Base-by-base conservation (phyloP, 352 stramenopile species). In the Phytophthora macrochlamydospora region DNA sequence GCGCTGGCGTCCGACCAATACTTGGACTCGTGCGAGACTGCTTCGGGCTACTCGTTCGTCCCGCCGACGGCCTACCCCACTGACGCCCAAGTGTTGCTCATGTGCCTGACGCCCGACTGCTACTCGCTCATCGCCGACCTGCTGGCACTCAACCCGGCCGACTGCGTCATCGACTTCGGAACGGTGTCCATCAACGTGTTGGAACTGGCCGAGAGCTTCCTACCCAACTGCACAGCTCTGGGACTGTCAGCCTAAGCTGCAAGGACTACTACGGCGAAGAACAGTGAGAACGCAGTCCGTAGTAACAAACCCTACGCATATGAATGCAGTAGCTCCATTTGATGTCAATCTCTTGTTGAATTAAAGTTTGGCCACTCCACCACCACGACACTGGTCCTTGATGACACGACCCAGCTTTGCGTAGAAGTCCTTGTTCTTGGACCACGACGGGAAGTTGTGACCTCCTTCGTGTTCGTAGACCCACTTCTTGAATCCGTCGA, bases 121-220 rank as follows among this genome's bases (percentile, higher is more conserved):
- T 43, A 67, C 56, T 67, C 64, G 53, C 71, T 71, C 28, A 72
- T 87, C 56, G 30, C 49, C 14, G 64, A 68, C 45, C 40, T 88
- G 5, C 33, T 75, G 43, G 58, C 56, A 29, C 53, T 85, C 33
- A 14, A 71, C 4, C 79, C 79, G 7, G 8, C 66, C 2, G 79
- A 88, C 67, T 88, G 79, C 58, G 60, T 81, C 29, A 63, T 75
- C 50, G 51, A 75, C 70, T 79, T 84, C 65, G 65, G 72, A 51
- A 65, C 52, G 28, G 69, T 78, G 38, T 65, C 51, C 29, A 68
- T 88, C 59, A 88, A 85, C 65, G 67, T 85, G 51, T 65, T 81
- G 50, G 40, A 83, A 56, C 58, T 87, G 49, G 51, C 70, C 8
- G 71, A 83, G 28, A 73, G 66, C 53, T 81, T 78, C 63, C 40